Percentiles rank a stretch among this genome's conserved stretches.
These are phyloP conservation scores for Neurospora tetrasperma DNA, from an alignment of 495 filamentous ascomycete genomes.

Conservation along the genomic window DNA sequence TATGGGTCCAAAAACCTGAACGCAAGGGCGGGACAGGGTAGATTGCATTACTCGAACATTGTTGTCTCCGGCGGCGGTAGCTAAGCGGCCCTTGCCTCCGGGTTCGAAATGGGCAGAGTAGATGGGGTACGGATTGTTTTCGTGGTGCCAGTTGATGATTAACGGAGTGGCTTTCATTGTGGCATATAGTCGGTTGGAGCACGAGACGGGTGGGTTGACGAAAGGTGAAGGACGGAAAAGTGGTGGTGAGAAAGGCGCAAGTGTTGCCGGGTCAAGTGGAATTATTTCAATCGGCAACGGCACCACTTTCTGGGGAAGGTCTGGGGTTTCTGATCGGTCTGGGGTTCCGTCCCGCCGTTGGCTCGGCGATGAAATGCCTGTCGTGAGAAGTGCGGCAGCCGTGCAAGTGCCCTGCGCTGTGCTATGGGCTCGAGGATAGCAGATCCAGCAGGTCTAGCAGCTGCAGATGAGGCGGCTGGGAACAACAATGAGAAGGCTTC, in stretches of 20 bases:
- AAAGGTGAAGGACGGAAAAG: background rate
- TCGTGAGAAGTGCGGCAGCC: background rate
- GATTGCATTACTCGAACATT: slow-evolving; percentile 76
- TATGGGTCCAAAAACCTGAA: background rate
- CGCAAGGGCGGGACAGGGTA: background rate
- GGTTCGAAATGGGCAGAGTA: slow-evolving; percentile 95
- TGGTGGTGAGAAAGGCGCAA: background rate
- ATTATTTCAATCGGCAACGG: background rate
- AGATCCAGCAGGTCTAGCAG: background rate
- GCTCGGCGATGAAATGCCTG: background rate
- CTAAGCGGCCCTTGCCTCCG: slow-evolving; percentile 83
- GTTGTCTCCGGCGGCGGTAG: slow-evolving; percentile 92
- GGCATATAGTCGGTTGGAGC: slow-evolving; percentile 13
- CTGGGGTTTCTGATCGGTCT: background rate
- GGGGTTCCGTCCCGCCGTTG: background rate
- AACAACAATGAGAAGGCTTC: background rate
- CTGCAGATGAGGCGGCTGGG: background rate
- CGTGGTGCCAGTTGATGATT: slow-evolving; percentile 93
- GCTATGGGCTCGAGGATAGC: background rate
- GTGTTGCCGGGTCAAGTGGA: background rate
- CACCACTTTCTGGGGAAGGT: background rate
- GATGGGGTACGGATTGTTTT: slow-evolving; percentile 76
- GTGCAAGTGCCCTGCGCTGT: background rate
- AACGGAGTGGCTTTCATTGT: slow-evolving; percentile 86
- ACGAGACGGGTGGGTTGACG: background rate